Evolutionary conservation across 2,329 filamentous ascomycete species (phyloP), one percentile per base, ranked within the genome.

Genomic region (Stromatinia cepivora): DNA sequence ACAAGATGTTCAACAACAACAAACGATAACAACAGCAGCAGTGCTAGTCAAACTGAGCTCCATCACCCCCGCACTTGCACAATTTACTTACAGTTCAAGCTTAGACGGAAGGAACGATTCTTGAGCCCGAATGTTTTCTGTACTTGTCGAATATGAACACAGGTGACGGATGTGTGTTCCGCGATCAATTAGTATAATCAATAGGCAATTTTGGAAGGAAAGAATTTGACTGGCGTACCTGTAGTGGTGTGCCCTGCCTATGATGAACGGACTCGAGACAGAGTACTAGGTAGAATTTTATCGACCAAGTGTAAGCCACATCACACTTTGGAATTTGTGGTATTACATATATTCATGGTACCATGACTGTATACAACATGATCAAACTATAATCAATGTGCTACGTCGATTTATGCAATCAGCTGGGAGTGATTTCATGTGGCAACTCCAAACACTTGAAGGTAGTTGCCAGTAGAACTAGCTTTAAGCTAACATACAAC

Each of bases 401-500:
- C 11, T 25, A 58, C 34, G 17, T 20, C 20, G 25, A n/a, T 22
- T 6, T 31, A 61, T n/a, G 22, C 13, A 46, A 34, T 61, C 25
- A 46, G 42, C 58, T 61, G 15, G 25, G 34, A 5, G 46, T 46
- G 25, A 22, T 46, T 31, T 8, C 9, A 61, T 46, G 20, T 56
- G 39, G 42, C 42, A 61, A 61, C n/a, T n/a, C 20, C 25, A 46
- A 31, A 34, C 42, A 13, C 39, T 61, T 46, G 42, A 46, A 59
- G 46, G 58, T 28, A 46, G 39, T 61, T 61, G n/a, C 20, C 58
- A 28, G 9, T 42, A 61, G 42, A 61, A 46, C 46, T 46, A 45
- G 22, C 25, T 46, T 61, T 15, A 13, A 9, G 39, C 58, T 46
- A 25, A 46, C 25, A 25, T 34, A 45, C 25, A 11, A 48, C 7